Evolutionary conservation across 495 filamentous ascomycete species (phyloP).

Genomic region (Aspergillus sparsus): DNA sequence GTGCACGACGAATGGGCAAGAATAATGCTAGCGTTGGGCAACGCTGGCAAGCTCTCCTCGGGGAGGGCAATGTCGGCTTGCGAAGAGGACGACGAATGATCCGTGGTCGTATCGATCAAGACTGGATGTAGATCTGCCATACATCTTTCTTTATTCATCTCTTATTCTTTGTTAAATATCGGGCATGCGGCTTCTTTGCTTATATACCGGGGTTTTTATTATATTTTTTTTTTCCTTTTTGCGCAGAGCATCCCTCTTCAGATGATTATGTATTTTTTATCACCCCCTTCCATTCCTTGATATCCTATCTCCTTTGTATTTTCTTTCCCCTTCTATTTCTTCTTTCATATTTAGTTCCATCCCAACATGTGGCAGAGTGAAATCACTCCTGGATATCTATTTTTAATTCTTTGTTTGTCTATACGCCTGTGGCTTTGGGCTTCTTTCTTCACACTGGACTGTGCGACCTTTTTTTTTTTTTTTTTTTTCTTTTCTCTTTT

Average conservation of each 20-base stretch:
- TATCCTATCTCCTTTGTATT: slow-evolving; percentile 6
- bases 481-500: not conserved
- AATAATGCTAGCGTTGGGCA: slow-evolving; percentile 66
- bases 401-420: slow-evolving; percentile 3
- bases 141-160: slow-evolving; percentile 9
- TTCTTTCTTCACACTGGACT: slow-evolving; percentile 25
- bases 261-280: slow-evolving; percentile 18
- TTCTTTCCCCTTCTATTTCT: slow-evolving; percentile 11
- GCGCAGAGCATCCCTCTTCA: not conserved
- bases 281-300: not conserved
- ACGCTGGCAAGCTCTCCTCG: slow-evolving; percentile 67
- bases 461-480: slow-evolving; percentile 28
- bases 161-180: slow-evolving; percentile 4
- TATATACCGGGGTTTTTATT: slow-evolving; percentile 1
- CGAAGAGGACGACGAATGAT: slow-evolving; percentile 47
- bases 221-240: not conserved
- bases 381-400: slow-evolving; percentile 4
- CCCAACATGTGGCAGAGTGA: slow-evolving; percentile 5
- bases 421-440: slow-evolving; percentile 15
- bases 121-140: slow-evolving; percentile 19
- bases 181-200: slow-evolving; percentile 17
- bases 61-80: slow-evolving; percentile 58
- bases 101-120: slow-evolving; percentile 55
- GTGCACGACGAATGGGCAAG: slow-evolving; percentile 64
- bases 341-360: slow-evolving; percentile 12